Percentiles rank a stretch among this genome's conserved stretches.
Evolutionary conservation across 768 basidiomycete genomes (phyloP).

Genomic region (Fomitopsis serialis): DNA sequence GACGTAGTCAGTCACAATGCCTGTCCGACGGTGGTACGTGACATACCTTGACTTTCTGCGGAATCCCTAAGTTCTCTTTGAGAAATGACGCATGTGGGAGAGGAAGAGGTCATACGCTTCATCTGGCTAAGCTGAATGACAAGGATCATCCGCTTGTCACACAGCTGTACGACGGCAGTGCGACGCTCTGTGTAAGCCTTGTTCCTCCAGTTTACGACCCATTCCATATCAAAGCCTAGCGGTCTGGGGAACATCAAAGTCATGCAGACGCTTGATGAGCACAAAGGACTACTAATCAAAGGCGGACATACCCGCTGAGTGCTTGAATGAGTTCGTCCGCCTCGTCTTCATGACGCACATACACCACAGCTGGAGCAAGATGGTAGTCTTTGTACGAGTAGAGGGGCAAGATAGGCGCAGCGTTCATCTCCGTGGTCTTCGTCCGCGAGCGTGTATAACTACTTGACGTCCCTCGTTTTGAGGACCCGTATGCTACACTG

Average conservation of each 20-base stretch:
- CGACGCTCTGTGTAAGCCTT: conserved; percentile 24
- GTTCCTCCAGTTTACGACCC: conserved; percentile 33
- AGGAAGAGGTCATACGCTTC: conserved; percentile 29
- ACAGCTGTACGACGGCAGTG: conserved; percentile 42
- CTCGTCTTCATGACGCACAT: conserved; percentile 34
- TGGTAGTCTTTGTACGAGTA: conserved; percentile 35
- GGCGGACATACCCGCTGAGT: conserved; percentile 29
- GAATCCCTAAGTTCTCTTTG: conserved; percentile 31
- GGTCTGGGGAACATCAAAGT: conserved; percentile 24
- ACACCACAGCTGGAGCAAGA: conserved; percentile 30
- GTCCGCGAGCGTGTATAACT: not conserved
- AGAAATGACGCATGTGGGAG: not conserved
- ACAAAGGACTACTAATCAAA: not conserved
- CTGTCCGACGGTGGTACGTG: too few relatives aligned
- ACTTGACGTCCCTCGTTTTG: too few relatives aligned
- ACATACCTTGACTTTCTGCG: conserved; percentile 34
- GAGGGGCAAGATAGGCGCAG: conserved; percentile 16
- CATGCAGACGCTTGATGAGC: too few relatives aligned
- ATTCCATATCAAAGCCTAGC: conserved; percentile 49
- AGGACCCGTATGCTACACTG: not conserved
- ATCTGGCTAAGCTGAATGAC: conserved; percentile 45
- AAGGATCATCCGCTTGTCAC: conserved; percentile 36
- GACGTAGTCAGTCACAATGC: not conserved
- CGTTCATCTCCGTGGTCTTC: conserved; percentile 1
- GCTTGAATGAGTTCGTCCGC: conserved; percentile 34